Conservation (phyloP, 164 flowering plant genomes). For the Nelumbo lutea region DNA sequence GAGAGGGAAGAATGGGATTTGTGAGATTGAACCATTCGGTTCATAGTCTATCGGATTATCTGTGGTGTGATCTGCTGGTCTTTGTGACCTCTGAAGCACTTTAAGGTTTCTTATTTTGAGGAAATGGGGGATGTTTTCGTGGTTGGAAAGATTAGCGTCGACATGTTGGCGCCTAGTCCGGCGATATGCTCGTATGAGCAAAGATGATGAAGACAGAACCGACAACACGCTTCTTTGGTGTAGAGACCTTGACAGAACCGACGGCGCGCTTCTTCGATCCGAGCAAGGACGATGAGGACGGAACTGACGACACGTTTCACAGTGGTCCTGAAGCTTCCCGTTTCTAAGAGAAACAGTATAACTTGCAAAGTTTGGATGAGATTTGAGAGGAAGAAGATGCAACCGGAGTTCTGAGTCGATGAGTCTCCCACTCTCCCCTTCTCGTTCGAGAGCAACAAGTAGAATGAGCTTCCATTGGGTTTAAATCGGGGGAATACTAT, state of each 20-base stretch:
- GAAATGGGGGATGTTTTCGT: slow-evolving; percentile 86
- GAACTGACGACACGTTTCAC: slow-evolving; percentile 29
- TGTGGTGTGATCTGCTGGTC: background rate
- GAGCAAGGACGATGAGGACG: slow-evolving; percentile 52
- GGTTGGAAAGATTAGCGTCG: slow-evolving; percentile 45
- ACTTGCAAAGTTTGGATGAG: too few relatives aligned
- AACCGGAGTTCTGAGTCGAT: too few relatives aligned
- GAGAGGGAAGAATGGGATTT: too few relatives aligned
- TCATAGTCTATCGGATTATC: background rate
- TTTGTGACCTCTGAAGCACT: background rate
- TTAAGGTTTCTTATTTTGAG: slow-evolving; percentile 14
- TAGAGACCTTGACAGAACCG: slow-evolving; percentile 34
- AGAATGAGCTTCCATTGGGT: too few relatives aligned
- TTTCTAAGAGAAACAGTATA: too few relatives aligned
- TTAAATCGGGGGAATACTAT: too few relatives aligned
- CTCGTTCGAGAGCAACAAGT: too few relatives aligned
- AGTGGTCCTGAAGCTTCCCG: too few relatives aligned
- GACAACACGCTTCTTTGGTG: slow-evolving; percentile 55
- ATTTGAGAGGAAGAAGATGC: too few relatives aligned
- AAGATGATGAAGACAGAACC: slow-evolving; percentile 35
- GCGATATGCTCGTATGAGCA: slow-evolving; percentile 65
- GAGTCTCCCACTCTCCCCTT: too few relatives aligned
- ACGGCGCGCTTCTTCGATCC: too few relatives aligned
- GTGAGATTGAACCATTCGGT: background rate
- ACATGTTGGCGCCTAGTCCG: slow-evolving; percentile 55